These are phyloP conservation scores for Crithidia sp. DNA, from an alignment of 208 protist species.

Conservation along the genomic window DNA sequence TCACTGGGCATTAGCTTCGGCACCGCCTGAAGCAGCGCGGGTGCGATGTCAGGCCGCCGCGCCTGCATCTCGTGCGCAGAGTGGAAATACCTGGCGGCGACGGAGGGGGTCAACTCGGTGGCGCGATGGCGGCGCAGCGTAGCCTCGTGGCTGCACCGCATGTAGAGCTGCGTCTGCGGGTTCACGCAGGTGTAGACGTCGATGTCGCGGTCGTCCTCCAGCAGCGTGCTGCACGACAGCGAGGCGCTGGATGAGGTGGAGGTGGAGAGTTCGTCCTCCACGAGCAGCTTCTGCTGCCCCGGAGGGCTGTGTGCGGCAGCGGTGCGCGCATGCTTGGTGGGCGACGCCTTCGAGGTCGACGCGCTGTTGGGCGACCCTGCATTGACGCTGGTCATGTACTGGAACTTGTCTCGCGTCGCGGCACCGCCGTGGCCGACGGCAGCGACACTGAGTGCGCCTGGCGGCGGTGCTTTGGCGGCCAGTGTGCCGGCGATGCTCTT, in stretches of 20 bases:
- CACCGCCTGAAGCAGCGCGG: conserved; percentile 21
- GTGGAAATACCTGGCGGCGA: conserved; percentile 23
- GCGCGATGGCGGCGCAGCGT: conserved; percentile 42
- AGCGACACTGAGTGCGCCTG: neutral
- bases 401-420: neutral
- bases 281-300: neutral
- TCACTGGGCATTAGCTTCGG: conserved; percentile 33
- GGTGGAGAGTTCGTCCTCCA: conserved; percentile 6
- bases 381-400: conserved; percentile 1
- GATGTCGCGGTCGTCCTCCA: conserved; percentile 45
- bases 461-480: neutral
- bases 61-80: conserved; percentile 19
- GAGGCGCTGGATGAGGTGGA: conserved; percentile 5
- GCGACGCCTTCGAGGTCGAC: neutral
- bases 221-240: conserved; percentile 38
- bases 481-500: conserved; percentile 13
- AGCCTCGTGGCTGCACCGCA: conserved; percentile 56
- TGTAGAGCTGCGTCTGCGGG: conserved; percentile 53
- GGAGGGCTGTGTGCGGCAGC: neutral
- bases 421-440: neutral
- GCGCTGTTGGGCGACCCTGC: neutral
- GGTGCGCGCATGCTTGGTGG: neutral
- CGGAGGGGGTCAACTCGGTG: conserved; percentile 51
- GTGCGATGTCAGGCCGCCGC: conserved; percentile 33
- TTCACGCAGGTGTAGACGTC: conserved; percentile 66